Evolutionary conservation across 768 basidiomycete species (phyloP).

Genomic region (Gloeostereum incarnatum): DNA sequence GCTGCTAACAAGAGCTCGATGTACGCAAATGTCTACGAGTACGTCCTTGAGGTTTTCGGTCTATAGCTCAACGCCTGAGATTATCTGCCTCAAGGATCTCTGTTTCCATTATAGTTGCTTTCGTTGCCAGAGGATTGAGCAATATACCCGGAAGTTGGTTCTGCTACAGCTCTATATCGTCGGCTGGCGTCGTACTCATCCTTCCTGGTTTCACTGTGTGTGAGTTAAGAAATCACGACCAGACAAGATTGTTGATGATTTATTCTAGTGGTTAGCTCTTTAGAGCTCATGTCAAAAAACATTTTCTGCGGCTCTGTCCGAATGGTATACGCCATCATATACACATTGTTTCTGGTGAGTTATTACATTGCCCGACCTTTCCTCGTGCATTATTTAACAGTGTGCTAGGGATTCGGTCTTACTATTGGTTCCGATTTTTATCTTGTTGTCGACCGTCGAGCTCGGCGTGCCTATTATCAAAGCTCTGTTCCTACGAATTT

Average conservation of each 20-base stretch:
- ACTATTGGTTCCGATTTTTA: conserved; percentile 80
- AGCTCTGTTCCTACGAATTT: conserved; percentile 28
- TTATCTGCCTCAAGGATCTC: conserved; percentile 49
- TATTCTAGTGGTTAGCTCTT: conserved; percentile 56
- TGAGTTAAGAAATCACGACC: conserved; percentile 23
- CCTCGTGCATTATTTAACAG: not conserved
- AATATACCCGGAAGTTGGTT: conserved; percentile 68
- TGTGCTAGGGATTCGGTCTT: conserved; percentile 65
- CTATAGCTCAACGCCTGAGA: not conserved
- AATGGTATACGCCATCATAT: conserved; percentile 81
- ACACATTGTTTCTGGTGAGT: conserved; percentile 68
- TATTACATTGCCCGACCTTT: not conserved
- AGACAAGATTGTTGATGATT: conserved; percentile 5
- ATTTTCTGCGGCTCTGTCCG: conserved; percentile 76
- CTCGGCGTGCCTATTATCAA: conserved; percentile 40
- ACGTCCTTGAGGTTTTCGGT: conserved; percentile 19
- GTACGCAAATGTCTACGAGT: conserved; percentile 97
- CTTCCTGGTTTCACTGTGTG: conserved; percentile 81
- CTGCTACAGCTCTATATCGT: conserved; percentile 87
- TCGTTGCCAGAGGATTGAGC: conserved; percentile 70
- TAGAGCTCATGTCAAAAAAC: conserved; percentile 76
- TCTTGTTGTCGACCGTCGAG: conserved; percentile 56
- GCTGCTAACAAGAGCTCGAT: conserved; percentile 80
- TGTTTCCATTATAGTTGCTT: conserved; percentile 76
- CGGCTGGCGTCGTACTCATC: conserved; percentile 84